Evolutionary conservation across 75 land plant species (phyloP), one percentile per base, ranked within the genome.

Genomic region (Cupressus sempervirens): DNA sequence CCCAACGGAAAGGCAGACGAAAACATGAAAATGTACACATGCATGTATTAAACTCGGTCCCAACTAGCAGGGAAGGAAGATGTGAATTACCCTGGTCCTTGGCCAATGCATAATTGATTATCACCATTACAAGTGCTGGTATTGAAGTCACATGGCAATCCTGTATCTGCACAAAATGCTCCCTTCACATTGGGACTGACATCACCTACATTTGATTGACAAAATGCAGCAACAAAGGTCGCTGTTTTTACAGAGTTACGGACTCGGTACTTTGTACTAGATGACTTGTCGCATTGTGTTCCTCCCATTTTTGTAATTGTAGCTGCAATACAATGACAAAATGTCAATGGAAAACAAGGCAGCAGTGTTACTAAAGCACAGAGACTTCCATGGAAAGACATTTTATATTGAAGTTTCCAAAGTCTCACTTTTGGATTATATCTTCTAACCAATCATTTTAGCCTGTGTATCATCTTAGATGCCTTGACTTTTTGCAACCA

Each of bases 161-260:
- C 94, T 38, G 89, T 90, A 84, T 93, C 97, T 79, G 80, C 84
- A 84, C 96, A 93, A 52, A 93, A 92, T 15, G 96, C 91, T 20
- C 97, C 97, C 48, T 91, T 87, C 36, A 91, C 92, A 85, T 95
- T 95, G 77, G 97, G 97, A 40, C 88, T 87, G 35, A 90, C 91
- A 80, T 95, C 97, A 29, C 94, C 94, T 16, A 88, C 91, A 87
- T 92, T 95, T 50, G 95, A 91, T 75, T 93, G 96, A 84, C 94
- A 91, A 82, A 95, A 95, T 26, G 96, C 95, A 20, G 89, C 91
- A 10, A 93, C 91, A 85, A 95, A 93, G 84, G 84, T 48, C 3
- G 88, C 56, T 8, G 1, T 23, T 8, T 65, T 85, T n/a, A 80
- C 36, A 20, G 52, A 82, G 53, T 85, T 87, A 67, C 93, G 82